Percentiles rank a stretch among this genome's conserved stretches.
phyloP scores from a whole-genome alignment of 1,284 basidiomycete species.

The Thecaphora thlaspeos region DNA sequence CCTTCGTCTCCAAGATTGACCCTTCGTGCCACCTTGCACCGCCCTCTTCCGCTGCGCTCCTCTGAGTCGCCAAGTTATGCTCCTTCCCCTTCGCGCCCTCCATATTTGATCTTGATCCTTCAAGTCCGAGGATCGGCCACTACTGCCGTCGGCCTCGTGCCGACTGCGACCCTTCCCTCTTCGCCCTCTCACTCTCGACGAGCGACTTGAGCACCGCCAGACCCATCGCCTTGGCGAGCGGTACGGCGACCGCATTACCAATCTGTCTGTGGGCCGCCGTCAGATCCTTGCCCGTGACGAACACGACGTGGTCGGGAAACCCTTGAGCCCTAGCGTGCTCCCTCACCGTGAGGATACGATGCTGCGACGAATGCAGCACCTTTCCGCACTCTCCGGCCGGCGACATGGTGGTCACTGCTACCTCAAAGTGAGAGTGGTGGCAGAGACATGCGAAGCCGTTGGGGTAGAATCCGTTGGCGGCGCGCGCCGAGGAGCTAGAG shows the following conservation, averaged over 20 bases:
- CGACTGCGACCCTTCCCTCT: no score
- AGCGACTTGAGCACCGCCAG: background rate
- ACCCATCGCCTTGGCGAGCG: constrained; percentile 3
- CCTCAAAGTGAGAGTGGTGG: constrained; percentile 7
- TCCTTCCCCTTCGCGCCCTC: no score
- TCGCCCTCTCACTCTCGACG: background rate
- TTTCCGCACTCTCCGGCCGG: constrained; percentile 2
- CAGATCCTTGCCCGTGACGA: constrained; percentile 9
- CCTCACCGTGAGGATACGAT: constrained; percentile 23
- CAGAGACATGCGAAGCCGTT: constrained; percentile 14
- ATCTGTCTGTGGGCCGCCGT: constrained; percentile 23
- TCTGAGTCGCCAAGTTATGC: no score
- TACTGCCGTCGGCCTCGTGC: no score
- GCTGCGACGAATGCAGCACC: constrained; percentile 22
- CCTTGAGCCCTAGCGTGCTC: constrained; percentile 30
- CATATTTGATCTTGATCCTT: no score
- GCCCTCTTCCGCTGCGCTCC: no score
- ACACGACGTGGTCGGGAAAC: constrained; percentile 26
- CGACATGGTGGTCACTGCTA: constrained; percentile 4
- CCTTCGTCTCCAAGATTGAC: no score
- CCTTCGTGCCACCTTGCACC: no score
- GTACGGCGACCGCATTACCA: constrained; percentile 26
- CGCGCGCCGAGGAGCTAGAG: background rate
- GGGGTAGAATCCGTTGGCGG: background rate
- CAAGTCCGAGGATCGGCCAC: no score